Base-by-base conservation (phyloP, 2,329 filamentous ascomycete species). In the Escovopsis sp. region DNA sequence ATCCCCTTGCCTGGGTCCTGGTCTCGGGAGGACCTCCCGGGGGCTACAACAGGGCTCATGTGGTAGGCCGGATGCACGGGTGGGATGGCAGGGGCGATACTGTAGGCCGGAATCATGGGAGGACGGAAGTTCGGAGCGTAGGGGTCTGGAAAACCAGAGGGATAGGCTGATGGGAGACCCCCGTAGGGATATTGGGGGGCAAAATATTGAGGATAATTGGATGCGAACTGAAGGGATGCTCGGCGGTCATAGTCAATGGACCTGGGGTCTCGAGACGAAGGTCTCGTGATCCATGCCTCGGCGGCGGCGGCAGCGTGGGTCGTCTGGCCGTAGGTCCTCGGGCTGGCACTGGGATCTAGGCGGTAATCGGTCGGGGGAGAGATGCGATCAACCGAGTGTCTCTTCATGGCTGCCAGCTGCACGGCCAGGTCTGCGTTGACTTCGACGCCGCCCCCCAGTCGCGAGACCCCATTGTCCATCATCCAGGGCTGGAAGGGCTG, bases 1-100 rank as follows among this genome's bases (percentile, higher is more conserved):
- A 79, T 60, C 36, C 71, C 71, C 40, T 72, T 70, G 12, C 65
- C 63, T 1, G 64, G 57, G 36, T 81, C 74, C 39, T 72, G 65
- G 21, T 76, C 72, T 34, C 71, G 65, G 37, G 62, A 62, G 3
- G 54, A 50, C 27, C 55, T 53, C 25, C 53, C 40, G 1, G 46
- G 47, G 31, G 43, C 43, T 46, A 35, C 11, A 8, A 21, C 26
- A 12, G 33, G 17, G 36, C 31, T 39, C 13, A 53, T 39, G 5
- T 49, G 28, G 55, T 52, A 54, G 11, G 36, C 35, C 49, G 50
- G 34, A 52, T 48, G 30, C 42, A 55, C 34, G 40, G 54, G 36
- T 50, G 56, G 47, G 52, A 64, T 15, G 34, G 55, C 34, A 40
- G 54, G 36, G 49, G 56, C 46, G 52, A 64, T 15, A 34, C 51